Evolutionary conservation across 1,284 basidiomycete genomes (phyloP), one percentile per base, ranked within the genome.

Genomic region (Cryptococcus sp.): DNA sequence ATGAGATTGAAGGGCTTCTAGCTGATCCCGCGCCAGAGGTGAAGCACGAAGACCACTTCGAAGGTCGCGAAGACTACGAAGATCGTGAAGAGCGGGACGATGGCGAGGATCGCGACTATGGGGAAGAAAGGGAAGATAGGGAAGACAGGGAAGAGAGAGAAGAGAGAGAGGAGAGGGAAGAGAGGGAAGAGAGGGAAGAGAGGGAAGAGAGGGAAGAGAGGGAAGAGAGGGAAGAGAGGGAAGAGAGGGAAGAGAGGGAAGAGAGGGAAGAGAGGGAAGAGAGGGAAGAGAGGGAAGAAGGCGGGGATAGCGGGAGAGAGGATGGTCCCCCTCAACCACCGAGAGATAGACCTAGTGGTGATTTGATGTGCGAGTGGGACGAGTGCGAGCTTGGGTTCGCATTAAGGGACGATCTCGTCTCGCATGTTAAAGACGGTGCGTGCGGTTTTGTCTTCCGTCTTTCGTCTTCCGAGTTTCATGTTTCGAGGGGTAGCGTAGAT

Each of bases 361-460:
- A 30, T 25, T 58, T 38, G 22, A 51, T 43, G 20, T 68, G 67
- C 46, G 20, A 51, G 27, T 75, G 73, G 73, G 62, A 65, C 11
- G 62, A 66, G 10, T 75, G 73, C 62, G 55, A 50, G 8, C 43
- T 43, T 35, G 41, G 53, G 19, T 63, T 57, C 25, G 62, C 57
- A 13, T 45, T 52, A n/a, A 63, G 63, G 50, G 58, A 65, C 2
- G 62, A 52, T 1, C 60, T 75, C 22, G 70, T 70, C n/a, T 57
- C 62, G 50, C 71, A 73, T 55, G 57, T 75, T 13, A 60, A 65
- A 25, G 53, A 56, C 1, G 66, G 73, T 73, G 46, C 54, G 70
- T 70, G 30, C 30, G 30, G 7, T 13, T 8, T 35, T 8, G 30
- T 35, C 8, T 35, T n/a, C n/a, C n/a, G n/a, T n/a, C n/a, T n/a